These are phyloP conservation scores for Fusarium sp. DNA, from an alignment of 2,329 filamentous ascomycete genomes.

Conservation along the genomic window DNA sequence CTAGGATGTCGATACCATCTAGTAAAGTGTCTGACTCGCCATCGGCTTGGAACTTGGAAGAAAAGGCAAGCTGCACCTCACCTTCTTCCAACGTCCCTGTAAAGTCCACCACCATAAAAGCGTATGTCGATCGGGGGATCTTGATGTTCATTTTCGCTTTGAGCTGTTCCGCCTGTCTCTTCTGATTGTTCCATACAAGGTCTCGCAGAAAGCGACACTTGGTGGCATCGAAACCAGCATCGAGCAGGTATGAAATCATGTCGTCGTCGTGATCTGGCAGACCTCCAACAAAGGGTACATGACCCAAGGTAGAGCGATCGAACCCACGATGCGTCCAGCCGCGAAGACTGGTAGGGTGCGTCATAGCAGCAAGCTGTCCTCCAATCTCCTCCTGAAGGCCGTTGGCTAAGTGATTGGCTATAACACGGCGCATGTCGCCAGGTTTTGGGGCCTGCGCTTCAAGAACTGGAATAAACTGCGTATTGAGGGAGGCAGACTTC, in stretches of 20 bases:
- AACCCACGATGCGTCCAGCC: conserved; percentile 64
- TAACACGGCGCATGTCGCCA: conserved; percentile 57
- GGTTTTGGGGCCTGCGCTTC: conserved; percentile 67
- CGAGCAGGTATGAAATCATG: conserved; percentile 65
- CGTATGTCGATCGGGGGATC: conserved; percentile 70
- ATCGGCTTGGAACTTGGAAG: conserved; percentile 69
- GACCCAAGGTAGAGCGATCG: conserved; percentile 55
- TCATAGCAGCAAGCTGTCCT: conserved; percentile 63
- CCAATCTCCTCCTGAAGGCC: conserved; percentile 66
- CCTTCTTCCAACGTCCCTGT: conserved; percentile 68
- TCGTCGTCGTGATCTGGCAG: conserved; percentile 65
- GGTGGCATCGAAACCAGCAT: conserved; percentile 69
- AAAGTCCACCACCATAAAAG: conserved; percentile 78
- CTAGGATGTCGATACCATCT: conserved; percentile 70
- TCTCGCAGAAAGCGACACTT: conserved; percentile 63
- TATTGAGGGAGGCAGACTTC: conserved; percentile 68
- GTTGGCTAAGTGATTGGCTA: conserved; percentile 63
- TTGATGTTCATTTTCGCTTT: conserved; percentile 69
- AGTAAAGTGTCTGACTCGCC: conserved; percentile 66
- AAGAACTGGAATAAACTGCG: conserved; percentile 77
- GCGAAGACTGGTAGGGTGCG: conserved; percentile 62
- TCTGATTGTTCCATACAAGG: conserved; percentile 60
- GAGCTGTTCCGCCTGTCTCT: conserved; percentile 65
- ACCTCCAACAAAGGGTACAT: conserved; percentile 61
- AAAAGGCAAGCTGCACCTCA: conserved; percentile 77